These are phyloP conservation scores for Limonium bicolor DNA, from an alignment of 148 eudicot species.

Conservation along the genomic window DNA sequence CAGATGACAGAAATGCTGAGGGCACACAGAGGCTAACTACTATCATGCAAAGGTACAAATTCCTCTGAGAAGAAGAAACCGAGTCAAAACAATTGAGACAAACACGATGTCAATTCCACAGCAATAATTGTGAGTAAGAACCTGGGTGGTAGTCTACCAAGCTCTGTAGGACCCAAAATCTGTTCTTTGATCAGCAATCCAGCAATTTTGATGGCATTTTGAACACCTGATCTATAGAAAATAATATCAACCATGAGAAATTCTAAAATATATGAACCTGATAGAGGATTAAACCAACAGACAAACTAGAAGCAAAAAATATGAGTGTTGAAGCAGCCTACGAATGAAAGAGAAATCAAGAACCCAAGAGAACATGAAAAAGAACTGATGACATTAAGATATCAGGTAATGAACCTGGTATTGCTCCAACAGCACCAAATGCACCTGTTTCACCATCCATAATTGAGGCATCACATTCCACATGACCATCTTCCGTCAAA, in stretches of 20 bases:
- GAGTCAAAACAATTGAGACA: no score
- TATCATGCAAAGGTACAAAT: no score
- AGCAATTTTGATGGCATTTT: constrained; percentile 75
- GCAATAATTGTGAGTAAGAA: constrained; percentile 15
- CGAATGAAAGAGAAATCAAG: neutral
- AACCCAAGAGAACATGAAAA: neutral
- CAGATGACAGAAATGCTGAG: neutral
- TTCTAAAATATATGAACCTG: constrained; percentile 14
- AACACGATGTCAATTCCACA: no score
- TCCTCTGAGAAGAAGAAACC: no score
- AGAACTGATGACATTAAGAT: no score
- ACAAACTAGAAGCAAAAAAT: no score
- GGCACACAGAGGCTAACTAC: no score
- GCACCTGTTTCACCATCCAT: constrained; percentile 80
- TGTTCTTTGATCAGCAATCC: constrained; percentile 68
- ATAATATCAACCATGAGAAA: constrained; percentile 15
- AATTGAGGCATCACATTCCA: constrained; percentile 94
- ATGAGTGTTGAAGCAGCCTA: no score
- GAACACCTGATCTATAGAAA: constrained; percentile 54
- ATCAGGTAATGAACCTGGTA: constrained; percentile 85
- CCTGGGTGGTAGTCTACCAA: constrained; percentile 92
- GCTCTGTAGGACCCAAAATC: constrained; percentile 41
- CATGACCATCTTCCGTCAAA: constrained; percentile 91
- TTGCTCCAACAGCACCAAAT: constrained; percentile 96
- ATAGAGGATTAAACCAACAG: neutral